These are phyloP conservation scores for Gentiana straminea DNA, from an alignment of 257 asterid genomes.

Conservation along the genomic window DNA sequence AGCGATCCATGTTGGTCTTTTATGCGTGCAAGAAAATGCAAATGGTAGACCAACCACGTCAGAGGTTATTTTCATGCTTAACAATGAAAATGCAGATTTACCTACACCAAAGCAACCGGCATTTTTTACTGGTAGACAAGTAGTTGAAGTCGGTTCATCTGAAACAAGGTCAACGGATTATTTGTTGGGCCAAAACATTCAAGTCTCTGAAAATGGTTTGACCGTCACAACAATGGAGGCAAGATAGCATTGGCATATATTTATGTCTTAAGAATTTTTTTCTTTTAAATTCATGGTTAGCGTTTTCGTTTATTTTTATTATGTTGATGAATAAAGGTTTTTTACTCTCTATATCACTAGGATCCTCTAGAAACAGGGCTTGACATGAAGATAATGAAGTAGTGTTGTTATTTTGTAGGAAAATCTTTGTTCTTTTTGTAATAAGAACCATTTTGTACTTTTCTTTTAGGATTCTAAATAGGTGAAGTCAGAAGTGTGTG, in stretches of 20 bases:
- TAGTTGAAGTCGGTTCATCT: conserved; percentile 7
- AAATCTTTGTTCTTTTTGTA: no score
- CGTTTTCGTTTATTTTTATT: no score
- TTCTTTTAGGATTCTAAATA: no score
- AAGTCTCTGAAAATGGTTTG: conserved; percentile 5
- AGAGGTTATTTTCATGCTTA: conserved; percentile 40
- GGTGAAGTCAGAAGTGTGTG: no score
- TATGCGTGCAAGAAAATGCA: conserved; percentile 44
- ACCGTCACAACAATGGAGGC: conserved; percentile 10
- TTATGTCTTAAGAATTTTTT: no score
- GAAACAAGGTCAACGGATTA: conserved; percentile 1
- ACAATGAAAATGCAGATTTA: conserved; percentile 23
- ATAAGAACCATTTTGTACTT: no score
- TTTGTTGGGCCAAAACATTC: neutral
- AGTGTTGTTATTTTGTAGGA: no score
- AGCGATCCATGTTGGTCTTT: conserved; percentile 38
- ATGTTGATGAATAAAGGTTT: no score
- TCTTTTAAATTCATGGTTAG: no score
- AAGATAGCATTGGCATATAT: conserved; percentile 6
- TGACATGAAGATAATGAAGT: no score
- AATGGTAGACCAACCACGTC: conserved; percentile 37
- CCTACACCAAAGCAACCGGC: conserved; percentile 32
- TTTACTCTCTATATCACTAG: no score
- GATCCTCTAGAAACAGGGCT: no score
- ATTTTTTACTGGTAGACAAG: conserved; percentile 24